Conservation (phyloP, 169 alveolate genomes). For the Plasmodium coatneyi region DNA sequence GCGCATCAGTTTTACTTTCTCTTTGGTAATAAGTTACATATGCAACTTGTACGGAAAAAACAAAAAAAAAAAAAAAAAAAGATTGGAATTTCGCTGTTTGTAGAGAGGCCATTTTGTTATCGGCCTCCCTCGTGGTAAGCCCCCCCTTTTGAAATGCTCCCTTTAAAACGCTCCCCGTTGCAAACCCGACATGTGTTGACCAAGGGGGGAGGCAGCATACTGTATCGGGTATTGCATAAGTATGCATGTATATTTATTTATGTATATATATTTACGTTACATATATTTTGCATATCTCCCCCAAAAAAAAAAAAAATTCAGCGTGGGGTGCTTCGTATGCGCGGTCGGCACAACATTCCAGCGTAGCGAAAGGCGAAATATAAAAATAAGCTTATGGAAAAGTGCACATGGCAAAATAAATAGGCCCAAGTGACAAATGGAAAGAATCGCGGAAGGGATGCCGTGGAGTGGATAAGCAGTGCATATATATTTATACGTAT, state of each 20-base stretch:
- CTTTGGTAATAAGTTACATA: neutral
- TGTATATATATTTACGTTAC: neutral
- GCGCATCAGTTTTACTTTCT: neutral
- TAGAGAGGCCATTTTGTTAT: neutral
- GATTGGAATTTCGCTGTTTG: too few species aligned
- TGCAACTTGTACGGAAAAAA: neutral
- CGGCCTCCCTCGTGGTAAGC: neutral
- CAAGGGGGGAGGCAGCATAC: neutral
- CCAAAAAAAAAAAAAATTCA: neutral
- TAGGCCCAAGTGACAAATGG: neutral
- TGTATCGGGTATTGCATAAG: neutral
- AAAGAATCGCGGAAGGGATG: neutral
- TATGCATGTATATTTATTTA: too few species aligned
- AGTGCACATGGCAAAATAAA: neutral
- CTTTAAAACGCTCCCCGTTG: neutral
- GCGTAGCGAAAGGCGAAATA: neutral
- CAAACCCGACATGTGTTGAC: neutral
- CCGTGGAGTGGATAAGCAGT: neutral
- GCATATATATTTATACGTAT: neutral
- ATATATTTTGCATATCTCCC: neutral
- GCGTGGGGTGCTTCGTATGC: neutral
- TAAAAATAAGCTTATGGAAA: neutral
- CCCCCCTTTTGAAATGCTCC: neutral
- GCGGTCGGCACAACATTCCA: neutral
- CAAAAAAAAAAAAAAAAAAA: too few species aligned